These are phyloP conservation scores for Monosporascus sp. DNA, from an alignment of 2,329 filamentous ascomycete genomes.

Conservation along the genomic window DNA sequence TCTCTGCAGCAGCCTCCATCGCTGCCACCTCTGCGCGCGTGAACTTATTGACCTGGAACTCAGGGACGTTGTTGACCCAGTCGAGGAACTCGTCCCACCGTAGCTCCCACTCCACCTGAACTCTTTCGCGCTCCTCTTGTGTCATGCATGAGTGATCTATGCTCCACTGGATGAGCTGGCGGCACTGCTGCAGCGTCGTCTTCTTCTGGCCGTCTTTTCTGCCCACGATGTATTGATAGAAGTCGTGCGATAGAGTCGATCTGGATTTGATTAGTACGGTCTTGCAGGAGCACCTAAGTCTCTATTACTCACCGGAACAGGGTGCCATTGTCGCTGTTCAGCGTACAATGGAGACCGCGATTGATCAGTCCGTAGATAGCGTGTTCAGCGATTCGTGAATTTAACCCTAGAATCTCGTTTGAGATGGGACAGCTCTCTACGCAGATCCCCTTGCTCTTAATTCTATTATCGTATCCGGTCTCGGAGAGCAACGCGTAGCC, in stretches of 20 bases:
- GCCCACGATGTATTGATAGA: conserved; percentile 71
- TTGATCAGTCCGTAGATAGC: conserved; percentile 63
- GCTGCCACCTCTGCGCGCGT: conserved; percentile 1
- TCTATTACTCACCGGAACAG: conserved; percentile 53
- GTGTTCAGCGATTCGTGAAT: conserved; percentile 59
- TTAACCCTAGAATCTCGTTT: conserved; percentile 69
- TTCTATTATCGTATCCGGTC: conserved; percentile 60
- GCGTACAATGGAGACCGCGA: conserved; percentile 67
- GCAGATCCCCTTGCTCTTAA: conserved; percentile 59
- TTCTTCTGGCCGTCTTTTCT: conserved; percentile 57
- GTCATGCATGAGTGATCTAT: conserved; percentile 54
- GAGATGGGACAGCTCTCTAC: conserved; percentile 75
- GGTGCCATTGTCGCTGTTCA: conserved; percentile 71
- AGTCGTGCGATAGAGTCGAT: conserved; percentile 68
- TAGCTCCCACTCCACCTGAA: conserved; percentile 40
- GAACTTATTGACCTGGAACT: conserved; percentile 4
- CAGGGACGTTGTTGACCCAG: conserved; percentile 36
- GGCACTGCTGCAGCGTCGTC: conserved; percentile 66
- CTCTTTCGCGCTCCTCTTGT: conserved; percentile 31
- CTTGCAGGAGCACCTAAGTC: not conserved
- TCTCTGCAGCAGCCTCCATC: not conserved
- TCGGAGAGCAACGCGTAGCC: conserved; percentile 63
- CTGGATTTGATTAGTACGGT: conserved; percentile 30
- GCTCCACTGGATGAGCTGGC: conserved; percentile 61
- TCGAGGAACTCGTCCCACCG: conserved; percentile 56